phyloP scores from a whole-genome alignment of 371 early-diverging fungal species.

The Actinomortierella wolfii region DNA sequence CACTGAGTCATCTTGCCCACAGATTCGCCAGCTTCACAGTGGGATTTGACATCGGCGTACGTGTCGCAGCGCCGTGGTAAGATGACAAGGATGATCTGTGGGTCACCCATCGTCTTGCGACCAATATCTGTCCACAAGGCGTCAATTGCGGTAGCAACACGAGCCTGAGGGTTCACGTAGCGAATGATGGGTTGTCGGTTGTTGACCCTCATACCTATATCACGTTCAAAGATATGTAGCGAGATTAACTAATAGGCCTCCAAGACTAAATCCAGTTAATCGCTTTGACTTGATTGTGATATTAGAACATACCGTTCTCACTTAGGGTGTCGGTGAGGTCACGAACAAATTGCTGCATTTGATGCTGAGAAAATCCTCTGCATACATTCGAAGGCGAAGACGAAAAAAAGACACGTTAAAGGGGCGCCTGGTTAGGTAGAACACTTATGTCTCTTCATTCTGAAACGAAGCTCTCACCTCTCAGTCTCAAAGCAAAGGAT shows the following conservation, averaged over 20 bases:
- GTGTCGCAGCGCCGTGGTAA: constrained; percentile 27
- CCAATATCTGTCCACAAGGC: constrained; percentile 49
- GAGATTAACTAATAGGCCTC: no score
- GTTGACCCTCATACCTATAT: constrained; percentile 52
- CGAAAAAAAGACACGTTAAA: neutral
- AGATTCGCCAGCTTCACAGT: constrained; percentile 28
- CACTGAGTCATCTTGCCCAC: constrained; percentile 42
- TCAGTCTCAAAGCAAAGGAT: constrained; percentile 57
- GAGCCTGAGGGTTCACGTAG: constrained; percentile 56
- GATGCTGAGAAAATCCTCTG: constrained; percentile 4
- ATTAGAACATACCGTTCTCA: constrained; percentile 26
- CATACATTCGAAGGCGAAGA: neutral
- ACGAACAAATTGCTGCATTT: constrained; percentile 45
- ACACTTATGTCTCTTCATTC: no score
- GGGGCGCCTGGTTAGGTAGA: no score
- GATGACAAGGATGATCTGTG: constrained; percentile 24
- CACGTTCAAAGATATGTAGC: no score
- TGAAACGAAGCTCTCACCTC: neutral
- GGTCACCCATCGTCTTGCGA: neutral
- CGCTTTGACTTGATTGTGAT: no score
- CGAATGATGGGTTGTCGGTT: constrained; percentile 58
- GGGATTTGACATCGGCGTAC: constrained; percentile 29
- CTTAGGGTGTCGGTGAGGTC: constrained; percentile 36
- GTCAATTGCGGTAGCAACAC: constrained; percentile 54
- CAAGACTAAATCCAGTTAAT: no score